Evolutionary conservation across 306 rosid genomes (phyloP).

Genomic region (Pterocarpus santalinus): DNA sequence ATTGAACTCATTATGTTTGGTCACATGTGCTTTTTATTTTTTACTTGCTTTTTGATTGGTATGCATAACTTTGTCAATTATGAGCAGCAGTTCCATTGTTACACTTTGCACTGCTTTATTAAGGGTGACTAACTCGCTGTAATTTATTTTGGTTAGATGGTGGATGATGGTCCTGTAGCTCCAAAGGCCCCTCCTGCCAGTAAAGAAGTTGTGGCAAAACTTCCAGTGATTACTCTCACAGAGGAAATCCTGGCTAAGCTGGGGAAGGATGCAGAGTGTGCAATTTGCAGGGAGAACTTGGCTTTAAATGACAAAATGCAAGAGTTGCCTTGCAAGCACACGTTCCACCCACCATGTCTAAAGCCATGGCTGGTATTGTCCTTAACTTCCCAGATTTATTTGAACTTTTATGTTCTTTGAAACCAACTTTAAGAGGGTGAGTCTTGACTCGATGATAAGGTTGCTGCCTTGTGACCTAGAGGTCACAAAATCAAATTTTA

Average conservation of each 20-base stretch:
- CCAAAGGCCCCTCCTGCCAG: slow-evolving; percentile 95
- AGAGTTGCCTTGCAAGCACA: slow-evolving; percentile 98
- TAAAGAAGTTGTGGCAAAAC: slow-evolving; percentile 90
- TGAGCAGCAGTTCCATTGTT: neutral
- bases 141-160: slow-evolving; percentile 49
- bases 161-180: slow-evolving; percentile 58
- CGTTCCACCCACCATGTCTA: slow-evolving; percentile 91
- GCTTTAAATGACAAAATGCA: slow-evolving; percentile 84
- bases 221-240: slow-evolving; percentile 78
- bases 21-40: slow-evolving; percentile 33
- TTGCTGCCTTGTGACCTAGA: no score
- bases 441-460: no score
- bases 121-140: neutral
- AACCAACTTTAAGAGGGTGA: no score
- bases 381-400: slow-evolving; percentile 5
- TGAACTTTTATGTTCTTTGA: no score
- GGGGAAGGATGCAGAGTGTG: slow-evolving; percentile 84
- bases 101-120: slow-evolving; percentile 21
- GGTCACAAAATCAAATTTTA: no score
- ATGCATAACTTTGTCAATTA: slow-evolving; percentile 9
- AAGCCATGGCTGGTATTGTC: slow-evolving; percentile 95
- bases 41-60: slow-evolving; percentile 22
- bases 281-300: slow-evolving; percentile 90
- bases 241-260: slow-evolving; percentile 71
- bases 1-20: neutral